phyloP scores from a whole-genome alignment of 352 stramenopile species.

The Phytophthora capsici region DNA sequence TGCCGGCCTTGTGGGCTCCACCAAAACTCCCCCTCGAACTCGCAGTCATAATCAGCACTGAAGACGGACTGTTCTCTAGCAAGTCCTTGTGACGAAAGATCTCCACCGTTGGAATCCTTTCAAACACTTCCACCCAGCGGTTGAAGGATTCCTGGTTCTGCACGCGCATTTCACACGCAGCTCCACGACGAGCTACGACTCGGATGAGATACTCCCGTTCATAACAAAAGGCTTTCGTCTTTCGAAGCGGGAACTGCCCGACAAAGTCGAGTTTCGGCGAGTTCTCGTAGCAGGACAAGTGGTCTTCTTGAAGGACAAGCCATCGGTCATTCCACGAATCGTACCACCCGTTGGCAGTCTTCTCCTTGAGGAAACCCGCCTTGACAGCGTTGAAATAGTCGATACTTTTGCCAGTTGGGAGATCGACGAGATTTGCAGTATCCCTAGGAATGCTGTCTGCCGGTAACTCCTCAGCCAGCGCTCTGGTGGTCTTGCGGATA shows the following conservation, averaged over 20 bases:
- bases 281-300: slow-evolving; percentile 83
- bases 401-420: slow-evolving; percentile 63
- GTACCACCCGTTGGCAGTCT: slow-evolving; percentile 79
- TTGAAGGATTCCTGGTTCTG: slow-evolving; percentile 83
- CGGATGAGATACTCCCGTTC: slow-evolving; percentile 81
- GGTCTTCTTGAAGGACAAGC: slow-evolving; percentile 80
- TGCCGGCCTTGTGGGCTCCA: slow-evolving; percentile 14
- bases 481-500: slow-evolving; percentile 37
- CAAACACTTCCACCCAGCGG: slow-evolving; percentile 71
- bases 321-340: slow-evolving; percentile 85
- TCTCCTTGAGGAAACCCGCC: slow-evolving; percentile 74
- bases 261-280: slow-evolving; percentile 79
- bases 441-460: slow-evolving; percentile 22
- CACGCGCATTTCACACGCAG: slow-evolving; percentile 80
- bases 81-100: slow-evolving; percentile 80
- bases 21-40: slow-evolving; percentile 30
- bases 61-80: slow-evolving; percentile 81
- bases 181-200: slow-evolving; percentile 69
- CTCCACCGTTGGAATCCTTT: slow-evolving; percentile 55
- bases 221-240: slow-evolving; percentile 74
- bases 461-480: slow-evolving; percentile 21
- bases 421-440: slow-evolving; percentile 54
- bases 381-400: slow-evolving; percentile 87
- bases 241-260: slow-evolving; percentile 71
- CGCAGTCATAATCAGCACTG: slow-evolving; percentile 76